Evolutionary conservation across 139 green algal genomes (phyloP), one percentile per base, ranked within the genome.

Genomic region (Coelastrella sp.): DNA sequence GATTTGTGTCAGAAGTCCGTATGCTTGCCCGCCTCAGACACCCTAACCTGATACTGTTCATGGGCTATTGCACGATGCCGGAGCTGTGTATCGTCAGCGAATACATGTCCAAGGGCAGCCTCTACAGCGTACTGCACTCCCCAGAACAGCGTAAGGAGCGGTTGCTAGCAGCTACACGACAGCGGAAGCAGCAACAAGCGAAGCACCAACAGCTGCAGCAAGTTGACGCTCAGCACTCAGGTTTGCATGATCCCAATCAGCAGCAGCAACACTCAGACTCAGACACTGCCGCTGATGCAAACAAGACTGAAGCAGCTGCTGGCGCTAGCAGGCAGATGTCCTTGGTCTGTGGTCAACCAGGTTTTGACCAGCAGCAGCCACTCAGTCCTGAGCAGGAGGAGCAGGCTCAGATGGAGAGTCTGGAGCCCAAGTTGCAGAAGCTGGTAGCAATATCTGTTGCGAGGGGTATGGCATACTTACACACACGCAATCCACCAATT

Each of bases 381-480:
- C 53, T 35, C 3, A 79, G 23, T 27, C 43, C 41, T 27, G n/a
- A 19, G 34, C 32, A 82, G 51, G 34, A 53, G 40, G 40, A 50
- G 40, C 69, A 88, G 53, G 41, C 41, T 23, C 60, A 85, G 41
- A 43, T 51, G 60, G 73, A 71, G 83, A 62, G 35, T 45, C 11
- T 92, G 48, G 87, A 93, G 1, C 69, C 45, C 1, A 71, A 72
- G 15, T 17, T 89, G 35, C 84, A 91, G 82, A 77, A 81, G 30
- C 48, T 88, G 23, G 89, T 96, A 50, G 90, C 92, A 0, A 48
- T 94, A 13, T 79, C 77, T 40, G 93, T 96, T 5, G 92, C 93
- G 17, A 80, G 92, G 4, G 93, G 92, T 57, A 94, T 96, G 92
- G 81, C 90, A 2, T 95, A 98, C 89, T 89, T 98, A 53, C 95